Evolutionary conservation across 148 eudicot species (phyloP).

Genomic region (Mesembryanthemum crystallinum): DNA sequence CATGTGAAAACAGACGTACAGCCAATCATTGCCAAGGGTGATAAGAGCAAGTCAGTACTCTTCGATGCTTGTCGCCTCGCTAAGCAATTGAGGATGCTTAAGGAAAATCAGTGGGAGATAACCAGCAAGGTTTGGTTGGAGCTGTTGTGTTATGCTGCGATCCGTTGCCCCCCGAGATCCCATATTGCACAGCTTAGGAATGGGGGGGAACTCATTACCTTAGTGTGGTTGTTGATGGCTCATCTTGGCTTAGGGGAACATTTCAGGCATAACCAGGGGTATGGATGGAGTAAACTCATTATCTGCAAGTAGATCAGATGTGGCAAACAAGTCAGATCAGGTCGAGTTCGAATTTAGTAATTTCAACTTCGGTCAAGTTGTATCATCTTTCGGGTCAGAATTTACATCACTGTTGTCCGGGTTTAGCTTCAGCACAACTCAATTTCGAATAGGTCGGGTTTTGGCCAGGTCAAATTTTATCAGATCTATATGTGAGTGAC

Average conservation of each 20-base stretch:
- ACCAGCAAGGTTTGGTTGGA: conserved; percentile 41
- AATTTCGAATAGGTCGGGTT: no score
- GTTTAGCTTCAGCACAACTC: no score
- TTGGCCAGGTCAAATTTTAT: no score
- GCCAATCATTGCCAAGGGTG: conserved; percentile 25
- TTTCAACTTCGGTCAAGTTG: no score
- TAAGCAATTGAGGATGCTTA: conserved; percentile 17
- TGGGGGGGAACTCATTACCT: conserved; percentile 30
- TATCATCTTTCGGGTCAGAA: no score
- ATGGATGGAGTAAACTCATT: conserved; percentile 25
- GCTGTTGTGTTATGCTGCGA: conserved; percentile 33
- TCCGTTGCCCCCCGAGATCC: conserved; percentile 2
- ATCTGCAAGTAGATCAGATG: background rate
- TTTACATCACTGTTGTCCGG: no score
- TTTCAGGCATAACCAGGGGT: conserved; percentile 26
- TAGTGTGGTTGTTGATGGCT: conserved; percentile 33
- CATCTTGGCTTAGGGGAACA: conserved; percentile 38
- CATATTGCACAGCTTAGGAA: conserved; percentile 20
- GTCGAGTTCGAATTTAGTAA: no score
- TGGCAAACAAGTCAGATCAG: no score
- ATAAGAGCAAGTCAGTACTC: conserved; percentile 34
- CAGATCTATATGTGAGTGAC: no score
- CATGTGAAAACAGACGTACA: background rate
- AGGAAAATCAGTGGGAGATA: conserved; percentile 27
- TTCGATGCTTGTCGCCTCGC: conserved; percentile 37